These are phyloP conservation scores for Fomitiporia mediterranea DNA, from an alignment of 1,284 basidiomycete genomes.

Conservation along the genomic window DNA sequence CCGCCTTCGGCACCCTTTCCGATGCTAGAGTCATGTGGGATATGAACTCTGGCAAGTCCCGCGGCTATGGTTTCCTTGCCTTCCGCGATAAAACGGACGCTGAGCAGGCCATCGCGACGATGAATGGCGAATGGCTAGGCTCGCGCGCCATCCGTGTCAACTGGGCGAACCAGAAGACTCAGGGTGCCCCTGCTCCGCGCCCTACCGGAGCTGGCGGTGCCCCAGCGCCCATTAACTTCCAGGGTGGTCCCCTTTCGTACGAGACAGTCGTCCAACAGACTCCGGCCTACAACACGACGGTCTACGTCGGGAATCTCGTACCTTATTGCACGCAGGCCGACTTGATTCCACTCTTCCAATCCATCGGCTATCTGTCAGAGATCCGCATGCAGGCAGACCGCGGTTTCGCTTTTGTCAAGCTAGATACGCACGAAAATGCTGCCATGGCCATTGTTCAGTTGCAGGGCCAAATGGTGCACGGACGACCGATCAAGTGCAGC, in stretches of 20 bases:
- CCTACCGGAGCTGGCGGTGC: slow-evolving; percentile 51
- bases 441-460: slow-evolving; percentile 95
- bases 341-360: slow-evolving; percentile 93
- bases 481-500: slow-evolving; percentile 92
- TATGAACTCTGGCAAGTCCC: slow-evolving; percentile 97
- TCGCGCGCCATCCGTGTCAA: slow-evolving; percentile 97
- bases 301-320: slow-evolving; percentile 97
- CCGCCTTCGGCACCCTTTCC: slow-evolving; percentile 89
- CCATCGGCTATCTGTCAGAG: slow-evolving; percentile 95
- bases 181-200: slow-evolving; percentile 44
- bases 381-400: slow-evolving; percentile 98
- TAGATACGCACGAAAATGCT: slow-evolving; percentile 96
- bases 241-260: slow-evolving; percentile 82
- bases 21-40: slow-evolving; percentile 99
- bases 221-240: slow-evolving; percentile 81
- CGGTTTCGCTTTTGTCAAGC: slow-evolving; percentile 97
- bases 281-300: slow-evolving; percentile 88
- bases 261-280: slow-evolving; percentile 87
- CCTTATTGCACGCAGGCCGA: slow-evolving; percentile 95
- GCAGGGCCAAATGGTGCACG: slow-evolving; percentile 93
- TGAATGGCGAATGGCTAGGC: slow-evolving; percentile 99
- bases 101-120: slow-evolving; percentile 95
- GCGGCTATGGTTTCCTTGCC: slow-evolving; percentile 90
- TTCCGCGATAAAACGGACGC: slow-evolving; percentile 97
- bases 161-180: slow-evolving; percentile 99